A percentile compares a stretch with the other conserved stretches of the same genome.
phyloP scores from a whole-genome alignment of 768 basidiomycete genomes.

The Xerocomus spinulosus region DNA sequence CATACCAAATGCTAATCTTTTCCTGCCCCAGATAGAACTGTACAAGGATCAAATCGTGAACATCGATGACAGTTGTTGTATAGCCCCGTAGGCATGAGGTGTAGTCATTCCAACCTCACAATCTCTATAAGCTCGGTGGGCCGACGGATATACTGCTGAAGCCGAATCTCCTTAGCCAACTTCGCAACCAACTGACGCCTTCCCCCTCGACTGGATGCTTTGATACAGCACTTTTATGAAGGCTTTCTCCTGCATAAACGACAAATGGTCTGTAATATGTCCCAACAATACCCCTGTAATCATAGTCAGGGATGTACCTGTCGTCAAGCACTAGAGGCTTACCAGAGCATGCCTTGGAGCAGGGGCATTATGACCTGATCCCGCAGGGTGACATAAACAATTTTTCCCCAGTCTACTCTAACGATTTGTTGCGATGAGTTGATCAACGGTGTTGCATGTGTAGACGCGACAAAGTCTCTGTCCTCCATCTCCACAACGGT shows the following conservation, averaged over 20 bases:
- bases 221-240: conserved; percentile 10
- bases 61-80: no score
- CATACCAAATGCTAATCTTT: no score
- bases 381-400: conserved; percentile 59
- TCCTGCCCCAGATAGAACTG: no score
- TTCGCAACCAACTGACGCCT: conserved; percentile 30
- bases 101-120: no score
- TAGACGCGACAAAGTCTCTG: conserved; percentile 15
- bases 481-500: conserved; percentile 15
- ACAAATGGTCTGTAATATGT: conserved; percentile 31
- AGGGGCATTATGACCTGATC: conserved; percentile 69
- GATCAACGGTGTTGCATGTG: conserved; percentile 29
- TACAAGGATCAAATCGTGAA: no score
- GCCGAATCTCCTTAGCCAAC: conserved; percentile 27
- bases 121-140: conserved; percentile 18
- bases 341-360: conserved; percentile 66
- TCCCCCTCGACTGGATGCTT: conserved; percentile 24
- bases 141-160: conserved; percentile 27
- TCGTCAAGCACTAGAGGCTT: conserved; percentile 17
- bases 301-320: background rate
- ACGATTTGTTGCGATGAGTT: conserved; percentile 34
- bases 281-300: conserved; percentile 28
- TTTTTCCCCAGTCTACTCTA: conserved; percentile 50
- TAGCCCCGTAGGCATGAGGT: no score
- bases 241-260: conserved; percentile 16